Base-by-base conservation (phyloP, 495 filamentous ascomycete genomes). In the Xylaria bambusicola region DNA sequence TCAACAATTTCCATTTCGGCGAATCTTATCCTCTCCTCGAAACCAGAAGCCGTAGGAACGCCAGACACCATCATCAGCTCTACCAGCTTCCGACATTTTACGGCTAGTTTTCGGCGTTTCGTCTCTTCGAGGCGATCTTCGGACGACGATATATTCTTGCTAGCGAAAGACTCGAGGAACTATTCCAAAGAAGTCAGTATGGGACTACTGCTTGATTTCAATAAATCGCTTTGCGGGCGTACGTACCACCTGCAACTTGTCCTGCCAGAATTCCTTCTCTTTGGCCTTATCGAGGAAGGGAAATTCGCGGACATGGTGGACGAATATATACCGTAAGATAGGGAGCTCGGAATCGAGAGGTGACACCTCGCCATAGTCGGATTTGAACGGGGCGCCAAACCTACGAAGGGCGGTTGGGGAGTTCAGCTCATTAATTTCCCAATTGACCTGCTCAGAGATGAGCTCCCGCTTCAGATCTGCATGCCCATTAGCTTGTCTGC, bases 31-130 rank as follows among this genome's bases (percentile, higher is more conserved):
- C 94, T 84, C 71, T 98, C 94, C 73, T 98, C 94, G 66, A 98
- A 98, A 2, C 94, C 94, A 17, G 92, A 97, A 15, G 94, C 92
- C 2, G 94, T 98, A 20, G 89, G 92, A 47, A 98, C 87, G 4
- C 95, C 94, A 3, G 92, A 97, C 17, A 98, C 95, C 92, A 98
- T 97, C 94, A 98, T 98, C 58, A 98, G 78, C 76, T 98, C 94
- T 27, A 98, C 88, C 51, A 98, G 75, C 79, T 98, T 98, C 70
- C 92, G 86, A 27, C 90, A 90, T 81, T 98, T 98, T 54, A 88
- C 75, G 0, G 95, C 93, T 52, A 98, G 75, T 75, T 98, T 98
- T 68, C 86, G 81, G 42, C 94, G 82, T 81, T 98, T 98, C 2
- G 95, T 98, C 72, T 97, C 91, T 71, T 98, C 94, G 47, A 97